These are phyloP conservation scores for Xylaria venustula DNA, from an alignment of 495 filamentous ascomycete genomes.

Conservation along the genomic window DNA sequence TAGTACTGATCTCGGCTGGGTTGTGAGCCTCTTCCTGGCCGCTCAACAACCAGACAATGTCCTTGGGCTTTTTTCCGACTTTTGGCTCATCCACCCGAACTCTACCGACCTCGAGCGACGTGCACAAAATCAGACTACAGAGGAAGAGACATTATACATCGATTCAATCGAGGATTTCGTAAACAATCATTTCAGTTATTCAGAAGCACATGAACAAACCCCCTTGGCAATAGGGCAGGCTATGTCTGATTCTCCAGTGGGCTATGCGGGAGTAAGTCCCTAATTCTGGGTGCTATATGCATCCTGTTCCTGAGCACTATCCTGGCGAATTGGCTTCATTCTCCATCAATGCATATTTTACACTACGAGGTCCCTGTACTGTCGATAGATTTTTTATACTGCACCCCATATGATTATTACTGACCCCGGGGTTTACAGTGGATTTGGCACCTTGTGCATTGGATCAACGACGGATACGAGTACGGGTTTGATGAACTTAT, in stretches of 20 bases:
- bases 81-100: background rate
- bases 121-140: conserved; percentile 1
- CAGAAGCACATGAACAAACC: background rate
- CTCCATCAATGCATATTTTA: too few species aligned
- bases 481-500: background rate
- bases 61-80: background rate
- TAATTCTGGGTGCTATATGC: too few species aligned
- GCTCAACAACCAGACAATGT: conserved; percentile 8
- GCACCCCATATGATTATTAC: too few species aligned
- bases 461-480: background rate
- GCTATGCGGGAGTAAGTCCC: too few species aligned
- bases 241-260: background rate
- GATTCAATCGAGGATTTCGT: background rate
- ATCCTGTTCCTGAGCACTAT: too few species aligned
- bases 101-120: background rate
- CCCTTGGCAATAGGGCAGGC: background rate
- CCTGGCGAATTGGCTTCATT: too few species aligned
- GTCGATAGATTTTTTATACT: too few species aligned
- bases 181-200: background rate
- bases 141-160: conserved; percentile 3
- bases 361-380: too few species aligned
- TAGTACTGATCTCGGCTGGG: conserved; percentile 1
- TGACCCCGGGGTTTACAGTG: too few species aligned
- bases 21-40: background rate
- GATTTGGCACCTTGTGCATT: background rate